Evolutionary conservation across 805 yeast species (phyloP), one percentile per base, ranked within the genome.

Genomic region (Clavispora asparagi): DNA sequence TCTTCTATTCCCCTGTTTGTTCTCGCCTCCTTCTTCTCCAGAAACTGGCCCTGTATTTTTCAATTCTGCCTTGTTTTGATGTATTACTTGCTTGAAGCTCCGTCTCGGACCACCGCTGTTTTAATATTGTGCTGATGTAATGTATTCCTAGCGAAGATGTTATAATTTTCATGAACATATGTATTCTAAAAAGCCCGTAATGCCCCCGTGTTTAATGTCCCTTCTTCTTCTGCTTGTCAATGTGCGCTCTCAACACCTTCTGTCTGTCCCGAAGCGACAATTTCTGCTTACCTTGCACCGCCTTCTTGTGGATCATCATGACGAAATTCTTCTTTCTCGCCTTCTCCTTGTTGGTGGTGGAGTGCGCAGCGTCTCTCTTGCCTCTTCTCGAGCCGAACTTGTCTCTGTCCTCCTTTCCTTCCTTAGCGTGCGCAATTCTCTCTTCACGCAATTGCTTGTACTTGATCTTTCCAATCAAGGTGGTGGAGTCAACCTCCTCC

Each of bases 321-420:
- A 94, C 92, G 63, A 90, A 94, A 70, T 94, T 94, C 96, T 94
- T 94, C 89, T 89, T 89, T 67, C 98, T 80, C 23, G 90, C 95
- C 80, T 94, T 94, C 70, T 95, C 97, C 68, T 82, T 82, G 67
- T 94, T 94, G 2, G 99, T 94, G 10, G 98, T 91, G 27, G 96
- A 87, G 63, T 85, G 97, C 14, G 79, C 75, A 45, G 78, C 77
- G 23, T 82, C 85, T 61, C 83, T 73, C 67, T 83, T 84, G 60
- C 96, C 95, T 71, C 81, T 87, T 63, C 83, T 81, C 16, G 96
- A 86, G 25, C 97, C 96, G 59, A 83, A 92, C 65, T 85, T 85
- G 46, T 87, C 96, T 62, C 97, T 80, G 48, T 83, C 99, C 58
- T 90, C 96, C 63, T 90, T 83, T 46, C 98, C 99, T 67, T 91